Evolutionary conservation across 225 moss, liverwort and hornwort species (phyloP).

Genomic region (Sphagnum tenellum): DNA sequence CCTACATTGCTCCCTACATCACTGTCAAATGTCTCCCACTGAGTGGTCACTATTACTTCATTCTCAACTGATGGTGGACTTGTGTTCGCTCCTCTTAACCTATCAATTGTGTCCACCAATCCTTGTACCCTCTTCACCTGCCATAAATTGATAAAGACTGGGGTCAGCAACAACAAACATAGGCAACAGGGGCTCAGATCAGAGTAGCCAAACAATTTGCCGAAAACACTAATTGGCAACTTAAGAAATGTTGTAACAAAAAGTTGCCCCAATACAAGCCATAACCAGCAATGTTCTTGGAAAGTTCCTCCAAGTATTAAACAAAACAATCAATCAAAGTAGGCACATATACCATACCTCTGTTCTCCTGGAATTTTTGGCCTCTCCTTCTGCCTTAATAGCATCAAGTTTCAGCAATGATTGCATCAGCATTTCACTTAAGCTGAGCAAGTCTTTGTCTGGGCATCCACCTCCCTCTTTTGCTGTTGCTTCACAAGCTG

Average conservation of each 20-base stretch:
- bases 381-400: constrained; percentile 93
- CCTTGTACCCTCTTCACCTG: constrained; percentile 63
- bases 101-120: constrained; percentile 49
- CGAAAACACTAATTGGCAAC: too few relatives aligned
- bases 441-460: constrained; percentile 55
- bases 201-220: too few relatives aligned
- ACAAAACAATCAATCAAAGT: too few relatives aligned
- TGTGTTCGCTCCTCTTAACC: constrained; percentile 39
- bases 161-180: neutral
- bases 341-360: constrained; percentile 37
- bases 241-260: too few relatives aligned
- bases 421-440: constrained; percentile 95
- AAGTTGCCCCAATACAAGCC: too few relatives aligned
- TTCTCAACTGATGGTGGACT: constrained; percentile 30
- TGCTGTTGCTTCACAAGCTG: constrained; percentile 39
- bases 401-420: constrained; percentile 87
- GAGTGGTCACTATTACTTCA: constrained; percentile 41
- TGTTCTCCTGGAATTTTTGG: constrained; percentile 78
- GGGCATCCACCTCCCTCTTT: constrained; percentile 39
- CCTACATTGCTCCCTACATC: constrained; percentile 15
- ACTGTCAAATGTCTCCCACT: constrained; percentile 58
- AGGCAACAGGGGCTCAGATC: too few relatives aligned
- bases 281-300: neutral
- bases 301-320: too few relatives aligned
- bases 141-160: neutral